Base-by-base conservation (phyloP, 805 yeast genomes). In the Phaffomyces antillensis region DNA sequence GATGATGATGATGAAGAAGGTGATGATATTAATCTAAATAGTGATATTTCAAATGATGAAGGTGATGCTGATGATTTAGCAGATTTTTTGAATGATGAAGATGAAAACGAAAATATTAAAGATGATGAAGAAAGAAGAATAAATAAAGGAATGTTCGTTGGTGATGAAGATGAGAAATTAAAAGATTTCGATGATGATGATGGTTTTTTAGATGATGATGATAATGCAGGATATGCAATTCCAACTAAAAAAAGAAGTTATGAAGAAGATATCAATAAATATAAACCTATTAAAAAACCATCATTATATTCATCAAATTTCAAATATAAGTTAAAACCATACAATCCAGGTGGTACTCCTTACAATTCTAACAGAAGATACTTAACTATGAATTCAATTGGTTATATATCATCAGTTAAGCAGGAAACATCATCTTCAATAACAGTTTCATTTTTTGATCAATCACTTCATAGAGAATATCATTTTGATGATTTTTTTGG, bases 271-370 rank as follows among this genome's bases (percentile, higher is more conserved):
- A 34, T 15, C 13, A 46, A 41, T 17, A 42, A 18, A 13, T 38
- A 35, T 5, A 30, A 17, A 25, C 17, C 41, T 24, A 28, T 39
- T 38, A 45, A 52, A 44, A 52, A 35, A 46, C 48, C 37, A 12
- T 31, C 33, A 25, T 41, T 17, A 33, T 42, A 15, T 11, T 41
- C 37, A 44, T 53, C 5, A 9, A 16, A 15, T 13, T 26, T 37
- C 11, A 48, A 42, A 35, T 67, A 65, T 40, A 67, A 65, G 9
- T 55, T 79, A 26, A 68, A 65, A 39, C 90, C 96, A 0, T 83
- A 80, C 53, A 87, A 95, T 4, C 85, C 87, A 1, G 98, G 98
- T 2, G 77, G 84, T 7, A 91, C 98, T 0, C 96, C 96, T 0
- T 89, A 90, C 30, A 65, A 67, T 42, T 70, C 67, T 5, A 76